phyloP scores from a whole-genome alignment of 2,329 filamentous ascomycete species.

The Sphaceloma murrayae region DNA sequence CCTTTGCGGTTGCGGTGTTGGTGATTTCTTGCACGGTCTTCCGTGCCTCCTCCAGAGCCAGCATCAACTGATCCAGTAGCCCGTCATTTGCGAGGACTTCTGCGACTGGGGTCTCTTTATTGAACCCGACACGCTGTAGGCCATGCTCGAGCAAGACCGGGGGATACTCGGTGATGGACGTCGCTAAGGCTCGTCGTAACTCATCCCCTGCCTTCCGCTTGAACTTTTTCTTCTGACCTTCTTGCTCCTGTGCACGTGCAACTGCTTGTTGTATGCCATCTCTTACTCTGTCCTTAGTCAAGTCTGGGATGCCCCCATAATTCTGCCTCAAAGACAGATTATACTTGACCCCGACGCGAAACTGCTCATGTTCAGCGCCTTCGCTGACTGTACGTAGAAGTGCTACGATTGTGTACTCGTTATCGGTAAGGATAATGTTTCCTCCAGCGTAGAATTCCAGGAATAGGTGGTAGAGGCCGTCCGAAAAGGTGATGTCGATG shows the following conservation, averaged over 20 bases:
- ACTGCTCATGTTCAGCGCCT: slow-evolving; percentile 73
- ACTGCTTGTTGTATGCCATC: slow-evolving; percentile 58
- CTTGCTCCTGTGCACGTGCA: slow-evolving; percentile 45
- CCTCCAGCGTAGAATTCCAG: slow-evolving; percentile 95
- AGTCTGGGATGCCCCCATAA: slow-evolving; percentile 60
- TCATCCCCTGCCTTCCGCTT: slow-evolving; percentile 65
- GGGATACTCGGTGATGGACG: slow-evolving; percentile 79
- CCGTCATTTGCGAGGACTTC: slow-evolving; percentile 59
- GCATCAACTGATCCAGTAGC: slow-evolving; percentile 57
- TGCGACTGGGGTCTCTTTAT: slow-evolving; percentile 56
- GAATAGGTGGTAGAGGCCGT: slow-evolving; percentile 78
- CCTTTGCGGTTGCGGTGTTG: slow-evolving; percentile 54
- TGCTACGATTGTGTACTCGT: slow-evolving; percentile 69
- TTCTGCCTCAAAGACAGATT: slow-evolving; percentile 76
- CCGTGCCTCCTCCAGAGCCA: slow-evolving; percentile 60
- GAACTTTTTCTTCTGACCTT: slow-evolving; percentile 52
- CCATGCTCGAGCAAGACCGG: slow-evolving; percentile 82
- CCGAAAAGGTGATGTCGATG: slow-evolving; percentile 84
- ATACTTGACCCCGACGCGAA: slow-evolving; percentile 69
- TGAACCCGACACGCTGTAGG: slow-evolving; percentile 59
- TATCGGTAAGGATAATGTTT: slow-evolving; percentile 87
- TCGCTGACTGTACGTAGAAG: slow-evolving; percentile 72
- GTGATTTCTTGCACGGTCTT: slow-evolving; percentile 61
- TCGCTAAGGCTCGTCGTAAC: slow-evolving; percentile 68
- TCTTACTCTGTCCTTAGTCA: slow-evolving; percentile 65